A percentile compares a stretch with the other conserved stretches of the same genome.
Evolutionary conservation across 169 alveolate species (phyloP).

Genomic region (Plasmodium billcollinsi): DNA sequence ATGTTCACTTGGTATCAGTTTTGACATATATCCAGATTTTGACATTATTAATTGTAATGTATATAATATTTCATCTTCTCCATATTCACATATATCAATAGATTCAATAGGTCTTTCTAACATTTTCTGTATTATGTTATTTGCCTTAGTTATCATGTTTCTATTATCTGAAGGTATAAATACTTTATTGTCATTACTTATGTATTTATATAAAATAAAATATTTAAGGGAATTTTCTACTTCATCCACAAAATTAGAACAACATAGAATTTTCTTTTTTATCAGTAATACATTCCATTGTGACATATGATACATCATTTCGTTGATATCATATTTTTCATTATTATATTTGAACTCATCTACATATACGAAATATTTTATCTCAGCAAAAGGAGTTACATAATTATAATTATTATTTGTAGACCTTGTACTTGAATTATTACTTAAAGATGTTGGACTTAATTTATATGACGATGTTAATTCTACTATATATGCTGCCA

Average conservation of each 20-base stretch:
- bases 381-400: conserved; percentile 14
- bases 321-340: not conserved
- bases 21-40: conserved; percentile 29
- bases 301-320: conserved; percentile 11
- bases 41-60: conserved; percentile 14
- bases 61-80: not conserved
- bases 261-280: conserved; percentile 54
- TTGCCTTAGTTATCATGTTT: not conserved
- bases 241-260: conserved; percentile 73
- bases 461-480: conserved; percentile 55
- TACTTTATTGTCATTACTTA: not conserved
- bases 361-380: conserved; percentile 57
- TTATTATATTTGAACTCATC: conserved; percentile 20
- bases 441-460: not conserved
- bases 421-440: not conserved
- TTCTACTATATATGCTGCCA: conserved; percentile 69
- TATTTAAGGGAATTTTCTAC: conserved; percentile 41
- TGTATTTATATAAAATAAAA: conserved; percentile 36
- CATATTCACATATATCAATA: not conserved
- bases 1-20: not conserved
- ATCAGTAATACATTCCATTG: conserved; percentile 13
- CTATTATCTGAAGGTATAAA: not conserved
- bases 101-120: conserved; percentile 12
- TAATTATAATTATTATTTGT: not conserved
- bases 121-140: conserved; percentile 32